Conservation (phyloP, 2,329 filamentous ascomycete species). For the Colletotrichum sp. region DNA sequence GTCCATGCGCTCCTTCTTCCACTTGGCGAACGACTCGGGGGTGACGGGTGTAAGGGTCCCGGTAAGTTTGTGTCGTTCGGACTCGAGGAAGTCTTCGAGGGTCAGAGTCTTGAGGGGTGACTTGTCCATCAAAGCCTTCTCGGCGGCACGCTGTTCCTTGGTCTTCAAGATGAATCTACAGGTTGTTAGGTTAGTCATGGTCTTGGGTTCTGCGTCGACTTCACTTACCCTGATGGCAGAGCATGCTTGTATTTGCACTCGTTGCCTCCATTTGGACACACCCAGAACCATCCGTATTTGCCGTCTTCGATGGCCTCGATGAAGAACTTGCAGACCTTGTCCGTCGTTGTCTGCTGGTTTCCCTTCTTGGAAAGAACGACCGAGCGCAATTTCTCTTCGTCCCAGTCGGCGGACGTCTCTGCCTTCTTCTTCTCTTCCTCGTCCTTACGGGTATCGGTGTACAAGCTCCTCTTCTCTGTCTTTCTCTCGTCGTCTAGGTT, state of each 20-base stretch:
- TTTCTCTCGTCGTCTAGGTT: conserved; percentile 89
- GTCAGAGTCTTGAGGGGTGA: conserved; percentile 93
- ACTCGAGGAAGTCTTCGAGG: conserved; percentile 96
- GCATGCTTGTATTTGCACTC: conserved; percentile 99
- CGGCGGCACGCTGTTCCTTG: conserved; percentile 92
- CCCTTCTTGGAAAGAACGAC: conserved; percentile 97
- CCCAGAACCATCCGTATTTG: conserved; percentile 99
- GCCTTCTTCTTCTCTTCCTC: conserved; percentile 82
- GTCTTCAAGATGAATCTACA: conserved; percentile 93
- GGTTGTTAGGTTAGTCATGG: neutral
- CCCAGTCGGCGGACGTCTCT: conserved; percentile 96
- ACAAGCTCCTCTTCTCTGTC: conserved; percentile 89
- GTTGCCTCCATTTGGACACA: conserved; percentile 93
- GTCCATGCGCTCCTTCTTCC: conserved; percentile 92
- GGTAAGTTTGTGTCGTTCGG: conserved; percentile 92
- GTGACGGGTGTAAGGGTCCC: conserved; percentile 93
- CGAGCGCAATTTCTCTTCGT: conserved; percentile 90
- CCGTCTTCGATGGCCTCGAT: conserved; percentile 97
- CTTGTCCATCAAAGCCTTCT: conserved; percentile 96
- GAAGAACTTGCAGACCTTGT: conserved; percentile 99
- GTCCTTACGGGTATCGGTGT: conserved; percentile 79
- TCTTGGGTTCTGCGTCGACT: neutral
- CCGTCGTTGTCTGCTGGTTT: conserved; percentile 92
- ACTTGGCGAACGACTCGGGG: conserved; percentile 89
- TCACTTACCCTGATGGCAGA: conserved; percentile 85